phyloP scores from a whole-genome alignment of 2,329 filamentous ascomycete genomes.

The Ophiostoma sp. region DNA sequence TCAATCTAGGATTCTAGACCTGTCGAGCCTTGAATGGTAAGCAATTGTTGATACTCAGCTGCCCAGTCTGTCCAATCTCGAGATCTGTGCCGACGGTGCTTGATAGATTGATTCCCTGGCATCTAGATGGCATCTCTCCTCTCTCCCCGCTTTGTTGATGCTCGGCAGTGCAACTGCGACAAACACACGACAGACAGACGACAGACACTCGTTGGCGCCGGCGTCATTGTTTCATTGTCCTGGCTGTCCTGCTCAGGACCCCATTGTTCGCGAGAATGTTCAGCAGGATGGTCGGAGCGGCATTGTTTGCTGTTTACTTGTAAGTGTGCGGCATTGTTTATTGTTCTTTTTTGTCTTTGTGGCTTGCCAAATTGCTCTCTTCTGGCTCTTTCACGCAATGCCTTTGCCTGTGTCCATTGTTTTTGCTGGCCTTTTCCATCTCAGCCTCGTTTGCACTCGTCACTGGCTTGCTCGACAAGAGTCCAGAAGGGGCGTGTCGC shows the following conservation, averaged over 20 bases:
- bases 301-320: background rate
- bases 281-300: background rate
- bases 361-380: background rate
- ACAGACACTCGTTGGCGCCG: background rate
- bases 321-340: background rate
- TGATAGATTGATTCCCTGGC: background rate
- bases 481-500: background rate
- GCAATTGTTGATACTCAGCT: background rate
- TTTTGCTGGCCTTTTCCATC: background rate
- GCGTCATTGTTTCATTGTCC: conserved; percentile 3
- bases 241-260: background rate
- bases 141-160: background rate
- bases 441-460: conserved; percentile 19
- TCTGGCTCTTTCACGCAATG: background rate
- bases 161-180: conserved; percentile 8
- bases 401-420: background rate
- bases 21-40: background rate
- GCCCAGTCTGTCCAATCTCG: background rate
- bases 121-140: background rate
- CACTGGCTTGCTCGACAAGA: background rate
- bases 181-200: background rate
- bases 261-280: background rate
- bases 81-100: background rate
- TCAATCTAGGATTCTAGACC: background rate
- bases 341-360: conserved; percentile 10